Base-by-base conservation (phyloP, 2,329 filamentous ascomycete genomes). In the Colletotrichum melonis region DNA sequence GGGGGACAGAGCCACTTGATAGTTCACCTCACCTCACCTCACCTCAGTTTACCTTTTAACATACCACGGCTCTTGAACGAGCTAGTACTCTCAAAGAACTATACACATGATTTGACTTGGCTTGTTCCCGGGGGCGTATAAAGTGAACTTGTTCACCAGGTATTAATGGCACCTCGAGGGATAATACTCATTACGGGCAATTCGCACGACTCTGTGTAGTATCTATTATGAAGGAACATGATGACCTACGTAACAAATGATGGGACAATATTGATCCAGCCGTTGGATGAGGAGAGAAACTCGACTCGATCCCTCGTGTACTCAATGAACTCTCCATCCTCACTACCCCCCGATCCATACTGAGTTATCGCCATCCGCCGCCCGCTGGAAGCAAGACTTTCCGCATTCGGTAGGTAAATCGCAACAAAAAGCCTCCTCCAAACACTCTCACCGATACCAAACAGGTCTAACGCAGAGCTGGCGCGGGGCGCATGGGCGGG, bases 341-440 rank as follows among this genome's bases (percentile, higher is more conserved):
- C 42, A 49, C 4, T 22, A 42, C 19, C 42, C 42, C 42, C 42
- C n/a, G n/a, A 22, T 22, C 19, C 32, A 57, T 67, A 26, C 26
- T 26, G 26, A 22, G 8, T n/a, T 24, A 28, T 19, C 38, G 28
- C 38, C 26, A 24, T 12, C 32, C 32, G 11, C 11, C 63, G 64
- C 42, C 19, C 42, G 42, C 19, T 49, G 42, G 42, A 57, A 57
- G 38, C 35, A 63, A 58, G 64, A 58, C 22, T 60, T 69, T 72
- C 69, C 65, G 58, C 35, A 46, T 63, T 19, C 6, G 58, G 52
- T 42, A 54, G 52, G 65, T 14, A 58, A 8, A 14, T 58, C 57
- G 69, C 58, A 32, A 22, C 19, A 7, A 35, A n/a, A 54, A 19
- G 7, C 42, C 42, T n/a, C 42, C 42, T n/a, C 42, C 7, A 35